Conservation (phyloP, 176 grass and related monocot species). For the Musa itinerans region DNA sequence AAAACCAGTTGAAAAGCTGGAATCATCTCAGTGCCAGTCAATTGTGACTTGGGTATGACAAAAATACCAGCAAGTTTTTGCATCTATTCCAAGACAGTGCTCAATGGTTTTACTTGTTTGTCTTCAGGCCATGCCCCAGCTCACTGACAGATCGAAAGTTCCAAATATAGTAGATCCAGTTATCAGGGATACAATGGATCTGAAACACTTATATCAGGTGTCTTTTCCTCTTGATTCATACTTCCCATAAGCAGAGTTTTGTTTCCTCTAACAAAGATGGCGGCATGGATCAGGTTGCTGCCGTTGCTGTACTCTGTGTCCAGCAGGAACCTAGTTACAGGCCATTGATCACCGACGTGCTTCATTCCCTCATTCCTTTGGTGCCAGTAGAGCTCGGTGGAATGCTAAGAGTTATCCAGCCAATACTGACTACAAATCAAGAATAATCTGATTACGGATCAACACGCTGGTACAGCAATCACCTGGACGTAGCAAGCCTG, state of each 20-base stretch:
- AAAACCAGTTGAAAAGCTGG: constrained; percentile 82
- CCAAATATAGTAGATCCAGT: constrained; percentile 88
- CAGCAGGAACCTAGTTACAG: constrained; percentile 23
- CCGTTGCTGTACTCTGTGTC: constrained; percentile 16
- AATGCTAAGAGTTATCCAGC: not conserved
- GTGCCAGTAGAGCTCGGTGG: constrained; percentile 15
- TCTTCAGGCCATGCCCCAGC: constrained; percentile 88
- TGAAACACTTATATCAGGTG: constrained; percentile 94
- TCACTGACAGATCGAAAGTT: constrained; percentile 84
- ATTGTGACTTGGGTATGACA: constrained; percentile 83
- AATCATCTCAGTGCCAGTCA: constrained; percentile 65
- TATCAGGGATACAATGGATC: constrained; percentile 82
- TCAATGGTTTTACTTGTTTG: not conserved
- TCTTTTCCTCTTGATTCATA: not conserved
- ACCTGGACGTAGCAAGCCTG: not conserved
- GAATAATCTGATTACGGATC: not conserved
- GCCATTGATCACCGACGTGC: constrained; percentile 21
- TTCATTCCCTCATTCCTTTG: constrained; percentile 19
- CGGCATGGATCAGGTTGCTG: not conserved
- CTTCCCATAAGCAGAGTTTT: not conserved
- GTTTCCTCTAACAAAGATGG: not conserved
- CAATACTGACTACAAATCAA: not conserved
- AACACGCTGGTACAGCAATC: not conserved
- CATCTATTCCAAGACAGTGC: not conserved
- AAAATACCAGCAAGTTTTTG: not conserved